Evolutionary conservation across 176 grass and related monocot species (phyloP).

Genomic region (Rhipidocladum racemiflorum): DNA sequence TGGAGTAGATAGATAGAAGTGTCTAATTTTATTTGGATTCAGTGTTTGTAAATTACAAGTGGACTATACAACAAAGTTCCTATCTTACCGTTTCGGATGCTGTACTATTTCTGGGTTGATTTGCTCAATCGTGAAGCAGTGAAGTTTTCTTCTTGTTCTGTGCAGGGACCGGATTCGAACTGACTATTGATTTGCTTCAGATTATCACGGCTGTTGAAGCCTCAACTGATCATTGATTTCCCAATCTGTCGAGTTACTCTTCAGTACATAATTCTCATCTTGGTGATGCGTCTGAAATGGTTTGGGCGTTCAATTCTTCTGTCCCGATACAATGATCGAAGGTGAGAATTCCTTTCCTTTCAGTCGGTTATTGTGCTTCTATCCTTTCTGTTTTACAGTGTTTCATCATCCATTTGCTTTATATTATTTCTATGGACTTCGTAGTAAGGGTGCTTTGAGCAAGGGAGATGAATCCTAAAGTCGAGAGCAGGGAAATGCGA

Average conservation of each 20-base stretch:
- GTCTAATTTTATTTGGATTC: background rate
- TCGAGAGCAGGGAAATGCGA: background rate
- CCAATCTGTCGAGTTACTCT: background rate
- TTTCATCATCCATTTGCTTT: background rate
- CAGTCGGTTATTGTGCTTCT: background rate
- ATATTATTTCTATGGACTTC: background rate
- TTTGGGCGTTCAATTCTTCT: background rate
- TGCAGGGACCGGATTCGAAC: slow-evolving; percentile 5
- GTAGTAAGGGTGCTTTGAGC: background rate
- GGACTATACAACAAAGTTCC: background rate
- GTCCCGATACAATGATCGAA: too few relatives aligned
- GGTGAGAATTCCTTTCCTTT: background rate
- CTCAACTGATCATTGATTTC: background rate
- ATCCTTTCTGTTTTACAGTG: background rate
- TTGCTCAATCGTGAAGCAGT: too few relatives aligned
- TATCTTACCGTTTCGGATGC: background rate
- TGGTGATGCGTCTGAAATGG: background rate
- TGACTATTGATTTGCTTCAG: background rate
- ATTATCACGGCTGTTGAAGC: background rate
- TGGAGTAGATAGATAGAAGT: background rate
- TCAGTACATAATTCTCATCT: background rate
- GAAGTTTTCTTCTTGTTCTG: background rate
- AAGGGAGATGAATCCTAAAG: background rate
- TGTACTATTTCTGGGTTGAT: background rate
- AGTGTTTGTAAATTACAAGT: background rate